Conservation (phyloP, 768 basidiomycete species). For the Podaxis sp. region DNA sequence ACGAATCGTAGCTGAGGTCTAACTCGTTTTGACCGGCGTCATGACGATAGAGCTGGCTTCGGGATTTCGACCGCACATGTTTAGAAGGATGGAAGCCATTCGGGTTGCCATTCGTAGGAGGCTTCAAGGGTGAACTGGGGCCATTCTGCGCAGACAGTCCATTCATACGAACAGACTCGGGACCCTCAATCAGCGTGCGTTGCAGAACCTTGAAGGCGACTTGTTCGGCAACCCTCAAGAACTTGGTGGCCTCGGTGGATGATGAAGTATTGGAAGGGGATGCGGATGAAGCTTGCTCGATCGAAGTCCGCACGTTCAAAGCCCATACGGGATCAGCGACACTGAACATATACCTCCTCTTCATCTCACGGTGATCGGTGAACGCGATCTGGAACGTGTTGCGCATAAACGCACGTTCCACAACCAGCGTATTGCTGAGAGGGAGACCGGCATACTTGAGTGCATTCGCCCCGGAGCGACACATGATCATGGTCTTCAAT, state of each 20-base stretch:
- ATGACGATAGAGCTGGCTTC: slow-evolving; percentile 66
- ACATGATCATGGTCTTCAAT: slow-evolving; percentile 77
- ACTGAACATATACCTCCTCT: slow-evolving; percentile 94
- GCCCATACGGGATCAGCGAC: slow-evolving; percentile 82
- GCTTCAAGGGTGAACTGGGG: slow-evolving; percentile 2
- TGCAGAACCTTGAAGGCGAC: slow-evolving; percentile 83
- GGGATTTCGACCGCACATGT: slow-evolving; percentile 67
- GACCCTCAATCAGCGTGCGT: slow-evolving; percentile 68
- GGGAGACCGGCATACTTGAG: slow-evolving; percentile 81
- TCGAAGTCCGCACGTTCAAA: slow-evolving; percentile 64
- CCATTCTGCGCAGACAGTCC: slow-evolving; percentile 19
- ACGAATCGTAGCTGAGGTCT: slow-evolving; percentile 39
- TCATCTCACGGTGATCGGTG: slow-evolving; percentile 58
- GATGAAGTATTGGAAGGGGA: slow-evolving; percentile 30
- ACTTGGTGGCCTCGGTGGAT: slow-evolving; percentile 38
- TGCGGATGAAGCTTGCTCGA: slow-evolving; percentile 48
- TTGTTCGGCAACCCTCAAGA: slow-evolving; percentile 68
- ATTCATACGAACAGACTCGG: slow-evolving; percentile 19
- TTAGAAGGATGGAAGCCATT: slow-evolving; percentile 24
- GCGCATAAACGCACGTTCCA: slow-evolving; percentile 94
- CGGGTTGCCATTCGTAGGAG: slow-evolving; percentile 3
- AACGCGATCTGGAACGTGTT: slow-evolving; percentile 96
- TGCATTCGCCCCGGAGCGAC: slow-evolving; percentile 82
- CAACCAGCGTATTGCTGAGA: slow-evolving; percentile 69
- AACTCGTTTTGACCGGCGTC: slow-evolving; percentile 66